Base-by-base conservation (phyloP, 2,329 filamentous ascomycete genomes). In the Colletotrichum sojae region DNA sequence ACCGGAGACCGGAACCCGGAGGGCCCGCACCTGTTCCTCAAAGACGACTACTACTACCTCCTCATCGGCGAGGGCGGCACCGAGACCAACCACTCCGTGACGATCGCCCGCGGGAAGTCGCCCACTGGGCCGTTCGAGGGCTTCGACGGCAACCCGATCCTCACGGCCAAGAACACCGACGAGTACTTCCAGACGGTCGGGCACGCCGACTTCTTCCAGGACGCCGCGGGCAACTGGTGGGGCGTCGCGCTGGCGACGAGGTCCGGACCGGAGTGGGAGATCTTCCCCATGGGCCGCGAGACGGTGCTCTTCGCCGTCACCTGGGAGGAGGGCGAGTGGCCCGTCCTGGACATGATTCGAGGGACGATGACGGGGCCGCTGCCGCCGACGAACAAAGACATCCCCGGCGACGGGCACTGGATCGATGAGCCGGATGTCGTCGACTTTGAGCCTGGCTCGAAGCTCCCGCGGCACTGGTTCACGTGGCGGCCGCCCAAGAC, bases 211-310 rank as follows among this genome's bases (percentile, higher is more conserved):
- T 71, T 85, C 0, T 84, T 85, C 73, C 82, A 83, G 54, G 82
- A 84, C 54, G 51, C 71, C 0, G 43, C 71, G 0, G 85, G 83
- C 0, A 82, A 85, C 36, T 89, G 87, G 87, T 88, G 86, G 86
- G 83, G 80, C 0, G 78, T 84, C 5, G 80, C 81, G 1, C 75
- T 89, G 1, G 78, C 83, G 0, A 85, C 83, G 0, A 78, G 86
- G 2, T 80, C 78, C 16, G 84, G 82, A 0, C 80, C 82, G 0
- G 76, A 76, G 16, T 85, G 76, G 71, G 71, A 74, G 31, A 76
- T 78, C 20, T 87, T 84, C 71, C 84, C 85, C 0, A 87, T 88
- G 86, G 87, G 86, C 1, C 79, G 87, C 10, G 87, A 90, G 73
- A 83, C 84, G 0, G 82, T 87, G 0, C 75, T 88, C 4, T 81